Conservation (phyloP, 176 grass and related monocot species). For the Avena sativa region DNA sequence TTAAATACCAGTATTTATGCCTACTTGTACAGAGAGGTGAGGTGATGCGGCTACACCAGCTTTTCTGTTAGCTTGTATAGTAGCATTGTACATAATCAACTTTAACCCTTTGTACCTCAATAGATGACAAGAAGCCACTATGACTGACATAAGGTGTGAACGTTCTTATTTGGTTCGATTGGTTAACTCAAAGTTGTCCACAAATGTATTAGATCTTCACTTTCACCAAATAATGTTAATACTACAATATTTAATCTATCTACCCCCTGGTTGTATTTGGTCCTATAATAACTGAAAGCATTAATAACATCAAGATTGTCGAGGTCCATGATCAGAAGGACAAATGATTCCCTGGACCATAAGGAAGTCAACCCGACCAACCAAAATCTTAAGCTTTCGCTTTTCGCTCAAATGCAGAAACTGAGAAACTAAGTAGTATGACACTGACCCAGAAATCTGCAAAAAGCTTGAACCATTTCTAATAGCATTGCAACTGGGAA, state of each 20-base stretch:
- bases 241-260: conserved; percentile 19
- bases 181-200: not conserved
- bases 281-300: conserved; percentile 40
- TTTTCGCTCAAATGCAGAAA: conserved; percentile 31
- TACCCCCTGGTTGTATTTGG: conserved; percentile 13
- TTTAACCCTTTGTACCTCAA: conserved; percentile 1
- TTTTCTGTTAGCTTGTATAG: not conserved
- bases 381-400: conserved; percentile 13
- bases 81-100: conserved; percentile 23
- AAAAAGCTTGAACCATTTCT: not conserved
- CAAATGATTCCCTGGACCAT: conserved; percentile 32
- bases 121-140: conserved; percentile 26
- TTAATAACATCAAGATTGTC: conserved; percentile 44
- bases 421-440: not conserved
- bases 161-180: not conserved
- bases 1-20: conserved; percentile 49
- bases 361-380: conserved; percentile 52
- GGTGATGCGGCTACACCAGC: not conserved
- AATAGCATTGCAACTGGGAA: conserved; percentile 14
- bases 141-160: not conserved
- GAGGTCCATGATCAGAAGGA: conserved; percentile 40
- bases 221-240: conserved; percentile 27
- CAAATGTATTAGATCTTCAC: conserved; percentile 18
- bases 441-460: not conserved
- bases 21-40: conserved; percentile 39